Conservation (phyloP, 441 rosid species). For the Flueggea neowawraea region DNA sequence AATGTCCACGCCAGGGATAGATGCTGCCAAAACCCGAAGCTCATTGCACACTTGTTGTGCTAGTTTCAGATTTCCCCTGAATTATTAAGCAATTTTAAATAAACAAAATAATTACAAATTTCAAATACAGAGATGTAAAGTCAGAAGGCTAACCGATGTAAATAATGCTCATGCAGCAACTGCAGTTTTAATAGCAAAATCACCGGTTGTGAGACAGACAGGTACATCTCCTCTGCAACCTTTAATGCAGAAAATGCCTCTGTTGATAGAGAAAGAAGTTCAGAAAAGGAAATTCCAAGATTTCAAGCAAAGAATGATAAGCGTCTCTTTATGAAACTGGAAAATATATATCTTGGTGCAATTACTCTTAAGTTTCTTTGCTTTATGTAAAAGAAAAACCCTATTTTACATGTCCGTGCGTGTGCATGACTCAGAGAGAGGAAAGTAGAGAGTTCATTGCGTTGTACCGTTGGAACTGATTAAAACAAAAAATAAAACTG, state of each 20-base stretch:
- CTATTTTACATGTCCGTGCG: no score
- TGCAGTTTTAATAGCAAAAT: constrained; percentile 80
- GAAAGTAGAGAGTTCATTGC: no score
- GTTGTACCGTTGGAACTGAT: no score
- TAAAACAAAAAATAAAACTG: no score
- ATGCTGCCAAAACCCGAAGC: constrained; percentile 79
- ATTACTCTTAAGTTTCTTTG: no score
- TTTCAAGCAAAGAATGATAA: no score
- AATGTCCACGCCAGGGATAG: constrained; percentile 85
- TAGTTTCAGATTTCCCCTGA: constrained; percentile 81
- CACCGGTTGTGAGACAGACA: constrained; percentile 74
- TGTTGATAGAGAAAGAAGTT: constrained; percentile 19
- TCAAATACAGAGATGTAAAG: constrained; percentile 2
- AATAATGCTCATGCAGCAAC: constrained; percentile 84
- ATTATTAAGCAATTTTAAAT: constrained; percentile 13
- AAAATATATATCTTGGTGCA: no score
- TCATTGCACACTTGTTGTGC: constrained; percentile 92
- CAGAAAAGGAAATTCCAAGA: background rate
- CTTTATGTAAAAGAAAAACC: no score
- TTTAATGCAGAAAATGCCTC: constrained; percentile 93
- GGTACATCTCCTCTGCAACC: constrained; percentile 73
- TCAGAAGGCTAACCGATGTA: constrained; percentile 62
- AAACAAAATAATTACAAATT: background rate
- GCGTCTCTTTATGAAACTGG: no score
- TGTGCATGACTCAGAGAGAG: no score